phyloP scores from a whole-genome alignment of 805 yeast genomes.

The Metschnikowia cubensis region DNA sequence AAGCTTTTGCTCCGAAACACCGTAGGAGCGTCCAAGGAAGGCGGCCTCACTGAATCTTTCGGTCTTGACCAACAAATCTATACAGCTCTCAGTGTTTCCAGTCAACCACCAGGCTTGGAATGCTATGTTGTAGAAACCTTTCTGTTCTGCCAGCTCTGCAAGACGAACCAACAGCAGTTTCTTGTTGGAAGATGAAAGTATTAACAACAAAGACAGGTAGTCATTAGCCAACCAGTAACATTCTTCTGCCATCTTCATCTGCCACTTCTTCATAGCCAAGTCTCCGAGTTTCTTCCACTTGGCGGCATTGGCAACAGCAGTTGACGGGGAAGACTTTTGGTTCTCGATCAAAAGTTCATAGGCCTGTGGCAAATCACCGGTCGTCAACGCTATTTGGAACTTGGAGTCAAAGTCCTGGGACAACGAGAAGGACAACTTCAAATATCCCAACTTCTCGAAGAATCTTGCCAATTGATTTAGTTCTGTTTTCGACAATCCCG shows the following conservation, averaged over 20 bases:
- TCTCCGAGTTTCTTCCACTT: conserved; percentile 95
- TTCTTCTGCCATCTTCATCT: conserved; percentile 73
- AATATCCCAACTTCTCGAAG: conserved; percentile 87
- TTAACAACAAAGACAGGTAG: conserved; percentile 71
- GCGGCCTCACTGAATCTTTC: conserved; percentile 84
- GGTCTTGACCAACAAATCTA: conserved; percentile 60
- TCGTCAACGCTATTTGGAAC: conserved; percentile 81
- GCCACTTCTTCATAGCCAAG: conserved; percentile 72
- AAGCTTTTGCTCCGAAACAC: conserved; percentile 38
- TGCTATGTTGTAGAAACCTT: conserved; percentile 84
- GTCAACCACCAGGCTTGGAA: conserved; percentile 88
- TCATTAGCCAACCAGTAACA: conserved; percentile 79
- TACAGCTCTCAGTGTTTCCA: conserved; percentile 63
- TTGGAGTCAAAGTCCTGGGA: conserved; percentile 87
- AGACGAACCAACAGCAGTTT: conserved; percentile 54
- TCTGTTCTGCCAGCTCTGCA: conserved; percentile 62
- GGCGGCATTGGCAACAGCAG: conserved; percentile 28
- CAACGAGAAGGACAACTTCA: conserved; percentile 75
- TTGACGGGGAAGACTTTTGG: conserved; percentile 47
- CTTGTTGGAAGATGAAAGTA: conserved; percentile 80
- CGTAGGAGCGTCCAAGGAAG: conserved; percentile 70
- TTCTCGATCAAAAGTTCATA: conserved; percentile 40
- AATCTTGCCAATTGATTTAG: conserved; percentile 81
- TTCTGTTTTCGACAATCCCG: conserved; percentile 62
- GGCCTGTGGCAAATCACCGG: conserved; percentile 71